phyloP scores from a whole-genome alignment of 2,329 filamentous ascomycete species.

The Sporothrix sp. region DNA sequence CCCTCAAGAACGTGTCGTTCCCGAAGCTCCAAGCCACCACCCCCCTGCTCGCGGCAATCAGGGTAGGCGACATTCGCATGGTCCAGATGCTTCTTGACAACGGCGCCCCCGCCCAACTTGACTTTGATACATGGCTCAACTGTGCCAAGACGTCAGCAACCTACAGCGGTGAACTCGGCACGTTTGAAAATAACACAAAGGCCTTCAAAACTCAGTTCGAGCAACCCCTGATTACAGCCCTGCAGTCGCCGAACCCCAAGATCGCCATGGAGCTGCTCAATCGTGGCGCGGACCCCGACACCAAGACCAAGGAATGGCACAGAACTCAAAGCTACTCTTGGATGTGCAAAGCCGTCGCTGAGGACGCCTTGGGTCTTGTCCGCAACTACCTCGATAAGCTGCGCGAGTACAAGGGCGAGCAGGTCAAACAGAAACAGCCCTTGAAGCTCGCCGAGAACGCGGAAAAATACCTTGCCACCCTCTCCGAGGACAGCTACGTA shows the following conservation, averaged over 20 bases:
- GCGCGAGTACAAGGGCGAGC: conserved; percentile 33
- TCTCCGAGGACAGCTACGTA: conserved; percentile 48
- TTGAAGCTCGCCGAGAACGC: conserved; percentile 25
- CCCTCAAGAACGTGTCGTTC: conserved; percentile 55
- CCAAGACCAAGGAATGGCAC: conserved; percentile 35
- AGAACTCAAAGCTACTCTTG: conserved; percentile 3
- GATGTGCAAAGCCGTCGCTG: conserved; percentile 25
- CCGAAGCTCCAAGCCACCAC: conserved; percentile 22
- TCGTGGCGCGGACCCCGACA: conserved; percentile 56
- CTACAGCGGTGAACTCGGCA: conserved; percentile 28
- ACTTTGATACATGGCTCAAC: conserved; percentile 56
- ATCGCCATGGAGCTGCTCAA: conserved; percentile 50
- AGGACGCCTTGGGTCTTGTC: conserved; percentile 49
- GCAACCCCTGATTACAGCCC: conserved; percentile 60
- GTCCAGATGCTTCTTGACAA: conserved; percentile 52
- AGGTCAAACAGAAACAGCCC: conserved; percentile 22
- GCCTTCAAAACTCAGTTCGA: conserved; percentile 38
- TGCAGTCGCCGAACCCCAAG: conserved; percentile 35
- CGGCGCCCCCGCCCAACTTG: conserved; percentile 50
- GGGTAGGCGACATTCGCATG: conserved; percentile 39
- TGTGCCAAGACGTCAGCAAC: conserved; percentile 36
- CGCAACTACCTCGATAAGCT: conserved; percentile 41
- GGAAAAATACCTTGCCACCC: conserved; percentile 43
- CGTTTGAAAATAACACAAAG: conserved; percentile 38
- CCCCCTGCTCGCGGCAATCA: conserved; percentile 48